Percentiles rank a stretch among this genome's conserved stretches.
phyloP scores from a whole-genome alignment of 1,139 yeast genomes.

The Wickerhamiella pararugosa region DNA sequence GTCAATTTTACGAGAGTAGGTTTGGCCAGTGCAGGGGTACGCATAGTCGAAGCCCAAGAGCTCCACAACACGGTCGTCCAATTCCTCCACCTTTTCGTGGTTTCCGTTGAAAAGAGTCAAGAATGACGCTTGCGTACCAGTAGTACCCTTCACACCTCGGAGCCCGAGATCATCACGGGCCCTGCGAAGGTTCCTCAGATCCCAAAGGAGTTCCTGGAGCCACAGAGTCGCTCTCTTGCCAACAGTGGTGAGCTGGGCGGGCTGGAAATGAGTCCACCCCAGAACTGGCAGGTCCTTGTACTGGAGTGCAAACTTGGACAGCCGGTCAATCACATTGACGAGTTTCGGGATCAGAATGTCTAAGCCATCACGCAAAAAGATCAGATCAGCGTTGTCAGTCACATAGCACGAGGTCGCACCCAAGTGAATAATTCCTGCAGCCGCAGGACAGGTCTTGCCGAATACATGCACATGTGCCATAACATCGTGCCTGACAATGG shows the following conservation, averaged over 20 bases:
- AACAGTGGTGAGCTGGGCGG: slow-evolving; percentile 96
- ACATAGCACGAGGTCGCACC: slow-evolving; percentile 98
- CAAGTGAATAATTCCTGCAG: slow-evolving; percentile 93
- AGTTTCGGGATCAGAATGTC: slow-evolving; percentile 86
- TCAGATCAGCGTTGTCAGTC: slow-evolving; percentile 95
- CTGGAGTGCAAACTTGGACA: slow-evolving; percentile 73
- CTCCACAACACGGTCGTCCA: slow-evolving; percentile 86
- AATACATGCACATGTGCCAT: slow-evolving; percentile 98
- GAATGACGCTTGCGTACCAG: slow-evolving; percentile 98
- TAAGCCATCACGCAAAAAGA: slow-evolving; percentile 88
- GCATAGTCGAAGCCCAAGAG: slow-evolving; percentile 87
- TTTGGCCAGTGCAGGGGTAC: slow-evolving; percentile 96
- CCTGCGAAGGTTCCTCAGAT: slow-evolving; percentile 84
- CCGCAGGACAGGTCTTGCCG: slow-evolving; percentile 85
- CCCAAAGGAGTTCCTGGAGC: slow-evolving; percentile 98
- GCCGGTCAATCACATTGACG: slow-evolving; percentile 86
- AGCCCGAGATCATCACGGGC: slow-evolving; percentile 94
- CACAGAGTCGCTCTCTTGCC: slow-evolving; percentile 97
- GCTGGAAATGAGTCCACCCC: slow-evolving; percentile 99
- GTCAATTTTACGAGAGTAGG: slow-evolving; percentile 94
- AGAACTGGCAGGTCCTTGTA: slow-evolving; percentile 92
- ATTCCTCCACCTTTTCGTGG: slow-evolving; percentile 86
- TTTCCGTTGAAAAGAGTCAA: slow-evolving; percentile 88
- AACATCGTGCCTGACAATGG: slow-evolving; percentile 96
- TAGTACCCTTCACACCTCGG: slow-evolving; percentile 98